Evolutionary conservation across 2,329 filamentous ascomycete genomes (phyloP), one percentile per base, ranked within the genome.

Genomic region (Beauveria scarabaeidicola): DNA sequence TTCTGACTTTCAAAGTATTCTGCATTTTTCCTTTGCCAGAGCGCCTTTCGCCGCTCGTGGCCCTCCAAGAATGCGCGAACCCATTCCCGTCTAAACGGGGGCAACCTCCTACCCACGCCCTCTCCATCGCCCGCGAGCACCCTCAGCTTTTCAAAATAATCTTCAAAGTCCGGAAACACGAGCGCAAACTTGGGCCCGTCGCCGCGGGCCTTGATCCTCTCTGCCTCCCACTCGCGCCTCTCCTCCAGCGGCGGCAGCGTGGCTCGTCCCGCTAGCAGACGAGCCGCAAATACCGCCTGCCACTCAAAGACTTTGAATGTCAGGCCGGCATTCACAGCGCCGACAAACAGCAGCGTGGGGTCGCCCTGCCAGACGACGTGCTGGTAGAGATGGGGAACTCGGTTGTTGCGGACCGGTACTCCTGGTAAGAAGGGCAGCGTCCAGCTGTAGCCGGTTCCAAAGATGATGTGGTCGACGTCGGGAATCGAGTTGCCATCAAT

Each of bases 251-350:
- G 63, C 0, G 85, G 85, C 1, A 87, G 69, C 0, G 64, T 70
- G 0, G 77, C 78, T 1, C 81, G 74, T 0, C 82, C 82, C 0
- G 84, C 79, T 0, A 87, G 74, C 2, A 85, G 69, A 0, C 84
- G 74, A 1, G 85, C 84, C 0, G 80, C 82, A 1, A 82, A 75
- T 0, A 87, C 84, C 7, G 84, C 83, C 66, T 88, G 85, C 82
- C 83, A 87, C 70, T 88, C 85, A 59, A 86, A 87, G 32, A 87
- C 78, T 67, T 85, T 86, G 72, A 89, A 88, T 0, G 85, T 88
- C 29, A 89, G 69, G 0, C 81, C 81, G 0, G 80, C 79, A 1
- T 73, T 73, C 0, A 79, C 81, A 4, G 83, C 84, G 27, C 83
- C 84, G 2, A 86, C 74, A 64, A 86, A 86, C 2, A 80, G 69